Evolutionary conservation across 2,329 filamentous ascomycete species (phyloP), one percentile per base, ranked within the genome.

Genomic region (Nannizzia gypsea): DNA sequence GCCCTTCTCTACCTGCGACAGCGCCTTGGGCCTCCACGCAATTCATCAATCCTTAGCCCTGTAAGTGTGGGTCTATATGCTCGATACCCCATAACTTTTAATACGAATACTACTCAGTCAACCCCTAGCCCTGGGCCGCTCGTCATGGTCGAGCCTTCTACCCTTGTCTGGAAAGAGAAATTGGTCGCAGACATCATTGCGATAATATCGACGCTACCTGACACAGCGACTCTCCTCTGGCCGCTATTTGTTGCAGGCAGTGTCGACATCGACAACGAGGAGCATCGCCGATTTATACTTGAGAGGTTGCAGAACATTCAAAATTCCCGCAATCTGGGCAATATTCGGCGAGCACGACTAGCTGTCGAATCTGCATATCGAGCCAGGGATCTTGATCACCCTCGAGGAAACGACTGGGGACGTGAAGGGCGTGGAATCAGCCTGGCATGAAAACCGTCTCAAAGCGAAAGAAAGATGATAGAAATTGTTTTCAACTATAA

Each of bases 1-100:
- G 66, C 69, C 3, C 58, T 71, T 5, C 61, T 72, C 6, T 71
- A 72, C 61, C 64, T 71, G 2, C 61, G 57, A 6, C 64, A 67
- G 26, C 61, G 64, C 2, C 46, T 58, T n/a, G 62, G 66, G 40
- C 61, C 63, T 17, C 61, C 64, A 46, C 54, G 61, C 57, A 59
- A 60, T 31, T 52, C 60, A 40, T 34, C 44, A 28, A 31, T 28
- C 20, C 26, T 55, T 26, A 17, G 55, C 36, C 56, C 58, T 8
- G 44, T 52, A 17, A 24, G 38, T 22, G 50, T 38, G 34, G 44
- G 24, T 55, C 22, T 46, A 34, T 38, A 11, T 6, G 20, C 44
- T 50, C 44, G 44, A 26, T 50, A 61, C 48, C 57, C 50, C 52
- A 55, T 38, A 31, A 24, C n/a, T 3, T 44, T 36, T 38, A 34